Evolutionary conservation across 495 filamentous ascomycete species (phyloP).

Genomic region (Chaetomidium leptoderma): DNA sequence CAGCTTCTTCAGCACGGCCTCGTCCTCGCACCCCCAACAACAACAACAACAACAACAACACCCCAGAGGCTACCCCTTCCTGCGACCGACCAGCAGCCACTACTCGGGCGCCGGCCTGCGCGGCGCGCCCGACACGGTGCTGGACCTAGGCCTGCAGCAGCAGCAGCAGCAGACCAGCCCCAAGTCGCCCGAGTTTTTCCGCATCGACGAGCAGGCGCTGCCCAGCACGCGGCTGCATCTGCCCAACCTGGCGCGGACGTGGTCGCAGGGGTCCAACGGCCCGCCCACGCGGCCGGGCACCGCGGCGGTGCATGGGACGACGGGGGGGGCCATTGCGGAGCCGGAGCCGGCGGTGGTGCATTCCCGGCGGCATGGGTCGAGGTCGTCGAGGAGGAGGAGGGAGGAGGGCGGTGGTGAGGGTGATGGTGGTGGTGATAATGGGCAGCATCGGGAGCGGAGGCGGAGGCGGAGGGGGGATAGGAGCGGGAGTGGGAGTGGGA

Average conservation of each 20-base stretch:
- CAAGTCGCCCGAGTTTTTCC: constrained; percentile 39
- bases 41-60: not conserved
- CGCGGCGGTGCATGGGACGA: constrained; percentile 10
- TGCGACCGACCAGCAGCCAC: constrained; percentile 27
- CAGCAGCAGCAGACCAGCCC: constrained; percentile 22
- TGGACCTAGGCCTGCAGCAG: constrained; percentile 3
- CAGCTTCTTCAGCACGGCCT: constrained; percentile 29
- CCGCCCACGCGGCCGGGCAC: constrained; percentile 28
- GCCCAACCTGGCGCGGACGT: constrained; percentile 37
- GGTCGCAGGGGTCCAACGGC: constrained; percentile 33
- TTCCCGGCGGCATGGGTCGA: not conserved
- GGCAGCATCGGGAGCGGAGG: constrained; percentile 8
- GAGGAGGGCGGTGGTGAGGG: not conserved
- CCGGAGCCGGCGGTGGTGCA: constrained; percentile 18
- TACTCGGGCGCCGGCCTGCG: constrained; percentile 29
- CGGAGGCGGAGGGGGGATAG: constrained; percentile 18
- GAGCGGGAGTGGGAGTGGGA: constrained; percentile 18
- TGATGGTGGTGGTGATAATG: not conserved
- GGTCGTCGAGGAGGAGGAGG: not conserved
- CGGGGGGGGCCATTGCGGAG: constrained; percentile 1
- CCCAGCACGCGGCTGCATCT: constrained; percentile 40
- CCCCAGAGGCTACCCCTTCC: not conserved
- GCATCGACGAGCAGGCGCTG: constrained; percentile 33
- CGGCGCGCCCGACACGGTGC: constrained; percentile 24
- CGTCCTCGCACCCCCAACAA: constrained; percentile 6